These are phyloP conservation scores for Dissoconium aciculare DNA, from an alignment of 2,329 filamentous ascomycete species.

Conservation along the genomic window DNA sequence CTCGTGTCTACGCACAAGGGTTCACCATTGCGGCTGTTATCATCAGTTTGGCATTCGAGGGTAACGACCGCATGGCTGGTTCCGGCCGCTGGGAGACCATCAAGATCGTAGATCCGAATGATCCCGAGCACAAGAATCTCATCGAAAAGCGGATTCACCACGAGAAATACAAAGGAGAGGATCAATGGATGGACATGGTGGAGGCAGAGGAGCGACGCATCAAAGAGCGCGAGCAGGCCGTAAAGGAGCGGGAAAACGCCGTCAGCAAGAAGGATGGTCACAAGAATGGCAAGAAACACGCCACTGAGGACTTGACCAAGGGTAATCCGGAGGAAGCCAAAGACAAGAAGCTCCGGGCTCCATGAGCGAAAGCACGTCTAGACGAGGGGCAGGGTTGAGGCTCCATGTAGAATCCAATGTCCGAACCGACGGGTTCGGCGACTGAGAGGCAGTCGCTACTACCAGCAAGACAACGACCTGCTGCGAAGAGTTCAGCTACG, in stretches of 20 bases:
- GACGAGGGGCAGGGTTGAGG: too few relatives aligned
- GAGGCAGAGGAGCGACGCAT: constrained; percentile 56
- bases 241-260: constrained; percentile 17
- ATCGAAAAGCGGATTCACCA: constrained; percentile 81
- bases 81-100: constrained; percentile 73
- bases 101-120: constrained; percentile 62
- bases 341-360: constrained; percentile 12
- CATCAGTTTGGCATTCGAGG: constrained; percentile 69
- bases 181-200: constrained; percentile 90
- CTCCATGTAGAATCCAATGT: too few relatives aligned
- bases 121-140: constrained; percentile 66
- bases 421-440: too few relatives aligned
- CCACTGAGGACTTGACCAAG: constrained; percentile 7
- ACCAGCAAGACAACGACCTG: too few relatives aligned
- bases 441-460: too few relatives aligned
- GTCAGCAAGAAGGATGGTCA: constrained; percentile 9
- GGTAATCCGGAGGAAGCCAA: constrained; percentile 13
- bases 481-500: too few relatives aligned
- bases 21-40: constrained; percentile 73
- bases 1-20: constrained; percentile 84
- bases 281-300: constrained; percentile 5
- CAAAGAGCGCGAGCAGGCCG: constrained; percentile 34
- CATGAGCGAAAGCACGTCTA: too few relatives aligned
- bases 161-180: constrained; percentile 74
- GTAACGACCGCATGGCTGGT: constrained; percentile 60